Evolutionary conservation across 441 rosid species (phyloP), one percentile per base, ranked within the genome.

Genomic region (Erodium trifolium): DNA sequence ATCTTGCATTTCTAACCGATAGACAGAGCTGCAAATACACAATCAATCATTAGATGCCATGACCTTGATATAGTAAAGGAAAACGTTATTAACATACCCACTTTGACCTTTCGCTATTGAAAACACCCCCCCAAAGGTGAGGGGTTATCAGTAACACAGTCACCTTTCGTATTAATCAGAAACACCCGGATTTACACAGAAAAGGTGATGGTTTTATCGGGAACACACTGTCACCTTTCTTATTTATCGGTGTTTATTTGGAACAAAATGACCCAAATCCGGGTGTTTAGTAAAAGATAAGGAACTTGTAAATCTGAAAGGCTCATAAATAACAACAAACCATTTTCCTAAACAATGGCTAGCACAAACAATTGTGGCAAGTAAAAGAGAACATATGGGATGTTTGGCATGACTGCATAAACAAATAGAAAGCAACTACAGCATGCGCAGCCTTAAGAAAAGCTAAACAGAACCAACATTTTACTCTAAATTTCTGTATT

Each of bases 1-100:
- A 71, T 86, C 85, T 83, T 86, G 86, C 97, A 87, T 86, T 55
- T 76, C 77, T 81, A 47, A 31, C 72, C 16, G 35, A 64, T 59
- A 57, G 70, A 17, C 60, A 55, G 63, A 45, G 19, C 66, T 60
- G 27, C 19, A 45, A 10, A 63, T 29, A 43, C 49, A 43, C 8
- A 43, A 43, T 43, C 49, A 43, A 43, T 11, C 49, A 43, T 43
- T 43, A 43, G 49, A 9, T 8, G 11, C 12, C 9, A 8, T 43
- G 12, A 43, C 49, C 11, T 8, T 9, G 8, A 43, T 43, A 43
- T 43, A 43, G 12, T 43, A n/a, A 2, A 2, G 31, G 31, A 27
- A 27, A 27, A 27, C 31, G 31, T 27, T 27, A 27, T 27, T 27
- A 27, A 27, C 31, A 27, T 27, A 27, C 31, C 31, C 31, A 27